Percentiles rank a stretch among this genome's conserved stretches.
phyloP scores from a whole-genome alignment of 2,329 filamentous ascomycete species.

The Penicillium vulpinum region DNA sequence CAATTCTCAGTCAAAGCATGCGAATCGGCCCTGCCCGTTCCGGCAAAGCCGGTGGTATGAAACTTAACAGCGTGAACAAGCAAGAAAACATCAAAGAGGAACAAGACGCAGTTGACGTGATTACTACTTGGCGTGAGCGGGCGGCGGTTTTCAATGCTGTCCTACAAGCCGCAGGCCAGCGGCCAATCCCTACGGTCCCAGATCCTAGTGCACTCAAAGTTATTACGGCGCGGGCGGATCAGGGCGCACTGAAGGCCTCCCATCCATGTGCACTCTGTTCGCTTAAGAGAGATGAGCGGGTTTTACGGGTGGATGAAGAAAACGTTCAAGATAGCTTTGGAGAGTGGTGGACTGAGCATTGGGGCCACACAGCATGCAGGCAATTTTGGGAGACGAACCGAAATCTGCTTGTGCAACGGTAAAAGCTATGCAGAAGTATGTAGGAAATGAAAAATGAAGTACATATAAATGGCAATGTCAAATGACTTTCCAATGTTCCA shows the following conservation, averaged over 20 bases:
- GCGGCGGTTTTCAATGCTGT: constrained; percentile 73
- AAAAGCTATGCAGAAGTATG: neutral
- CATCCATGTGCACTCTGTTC: constrained; percentile 84
- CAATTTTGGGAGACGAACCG: constrained; percentile 85
- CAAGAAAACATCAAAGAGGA: constrained; percentile 80
- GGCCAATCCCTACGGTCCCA: constrained; percentile 66
- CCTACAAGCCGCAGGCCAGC: constrained; percentile 38
- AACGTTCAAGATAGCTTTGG: constrained; percentile 87
- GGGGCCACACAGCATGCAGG: constrained; percentile 76
- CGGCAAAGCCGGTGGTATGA: constrained; percentile 79
- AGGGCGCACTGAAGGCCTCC: constrained; percentile 71
- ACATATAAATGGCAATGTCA: neutral
- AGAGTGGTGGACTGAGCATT: constrained; percentile 94
- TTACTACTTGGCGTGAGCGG: constrained; percentile 72
- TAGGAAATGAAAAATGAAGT: neutral
- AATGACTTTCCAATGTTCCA: neutral
- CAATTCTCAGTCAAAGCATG: constrained; percentile 81
- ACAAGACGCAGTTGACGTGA: constrained; percentile 76
- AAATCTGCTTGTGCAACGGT: constrained; percentile 67
- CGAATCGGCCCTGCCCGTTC: constrained; percentile 73
- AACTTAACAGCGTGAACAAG: constrained; percentile 81
- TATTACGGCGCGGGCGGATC: constrained; percentile 58
- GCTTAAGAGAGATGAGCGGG: constrained; percentile 80
- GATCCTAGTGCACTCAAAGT: constrained; percentile 54
- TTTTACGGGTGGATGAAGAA: constrained; percentile 68